Conservation (phyloP, 495 filamentous ascomycete genomes). For the Aspergillus coremiiformis region DNA sequence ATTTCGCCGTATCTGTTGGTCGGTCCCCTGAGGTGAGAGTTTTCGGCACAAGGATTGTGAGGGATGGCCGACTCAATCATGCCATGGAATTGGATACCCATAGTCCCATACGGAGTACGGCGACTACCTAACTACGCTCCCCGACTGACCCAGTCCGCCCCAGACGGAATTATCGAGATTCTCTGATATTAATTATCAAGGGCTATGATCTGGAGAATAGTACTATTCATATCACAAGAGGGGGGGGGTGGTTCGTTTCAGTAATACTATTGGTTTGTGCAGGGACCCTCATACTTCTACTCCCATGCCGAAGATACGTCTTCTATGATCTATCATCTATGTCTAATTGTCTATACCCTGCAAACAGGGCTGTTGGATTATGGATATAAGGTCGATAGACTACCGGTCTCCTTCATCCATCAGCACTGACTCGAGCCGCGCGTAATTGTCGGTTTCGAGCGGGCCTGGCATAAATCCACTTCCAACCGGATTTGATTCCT, state of each 20-base stretch:
- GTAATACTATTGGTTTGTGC: neutral
- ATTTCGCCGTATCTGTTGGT: neutral
- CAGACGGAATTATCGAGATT: too few species aligned
- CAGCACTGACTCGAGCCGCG: neutral
- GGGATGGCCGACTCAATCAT: slow-evolving; percentile 13
- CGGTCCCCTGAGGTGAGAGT: slow-evolving; percentile 6
- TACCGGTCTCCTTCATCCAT: neutral
- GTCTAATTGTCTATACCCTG: too few species aligned
- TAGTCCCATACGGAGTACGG: too few species aligned
- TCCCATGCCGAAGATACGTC: too few species aligned
- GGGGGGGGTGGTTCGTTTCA: neutral
- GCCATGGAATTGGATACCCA: slow-evolving; percentile 3
- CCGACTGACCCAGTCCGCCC: neutral
- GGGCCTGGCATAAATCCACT: neutral
- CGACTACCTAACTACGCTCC: neutral
- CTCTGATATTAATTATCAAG: too few species aligned
- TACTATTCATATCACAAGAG: neutral
- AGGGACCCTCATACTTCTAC: too few species aligned
- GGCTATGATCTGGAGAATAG: neutral
- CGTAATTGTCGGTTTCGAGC: neutral
- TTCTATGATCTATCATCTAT: too few species aligned
- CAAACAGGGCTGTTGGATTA: too few species aligned
- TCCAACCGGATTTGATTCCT: neutral
- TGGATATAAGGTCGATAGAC: too few species aligned
- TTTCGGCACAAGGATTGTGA: slow-evolving; percentile 6